A percentile compares a stretch with the other conserved stretches of the same genome.
Conservation (phyloP, 768 basidiomycete species). For the Kwoniella sp. region DNA sequence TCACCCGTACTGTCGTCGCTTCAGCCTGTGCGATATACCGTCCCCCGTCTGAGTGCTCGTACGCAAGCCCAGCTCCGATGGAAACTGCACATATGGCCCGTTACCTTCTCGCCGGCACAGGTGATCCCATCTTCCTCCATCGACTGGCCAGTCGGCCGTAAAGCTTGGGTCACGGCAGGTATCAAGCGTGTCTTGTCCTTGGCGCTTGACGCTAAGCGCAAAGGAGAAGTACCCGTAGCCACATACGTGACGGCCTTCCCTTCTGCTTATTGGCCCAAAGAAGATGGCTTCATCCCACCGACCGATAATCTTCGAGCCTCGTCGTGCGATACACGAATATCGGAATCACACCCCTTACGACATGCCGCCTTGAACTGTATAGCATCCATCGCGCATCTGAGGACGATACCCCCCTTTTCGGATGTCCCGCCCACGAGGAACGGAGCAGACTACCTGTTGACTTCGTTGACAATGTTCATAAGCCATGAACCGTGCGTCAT, state of each 20-base stretch:
- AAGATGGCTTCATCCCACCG: conserved; percentile 53
- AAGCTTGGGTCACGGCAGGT: conserved; percentile 75
- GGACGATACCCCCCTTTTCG: conserved; percentile 52
- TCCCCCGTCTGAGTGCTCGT: conserved; percentile 70
- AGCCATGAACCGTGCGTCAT: conserved; percentile 98
- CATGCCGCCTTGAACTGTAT: conserved; percentile 76
- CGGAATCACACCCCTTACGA: conserved; percentile 73
- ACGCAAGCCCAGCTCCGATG: conserved; percentile 67
- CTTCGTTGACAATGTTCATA: conserved; percentile 77
- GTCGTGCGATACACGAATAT: conserved; percentile 71
- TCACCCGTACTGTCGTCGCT: conserved; percentile 26
- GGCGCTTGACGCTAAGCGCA: conserved; percentile 60
- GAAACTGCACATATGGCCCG: conserved; percentile 82
- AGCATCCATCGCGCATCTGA: conserved; percentile 48
- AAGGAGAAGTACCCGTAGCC: conserved; percentile 77
- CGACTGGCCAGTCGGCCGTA: conserved; percentile 68
- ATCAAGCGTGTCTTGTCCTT: conserved; percentile 63
- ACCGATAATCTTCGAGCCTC: conserved; percentile 55
- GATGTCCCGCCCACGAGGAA: conserved; percentile 59
- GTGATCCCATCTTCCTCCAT: conserved; percentile 64
- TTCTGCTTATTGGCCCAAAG: conserved; percentile 32
- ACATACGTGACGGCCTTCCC: conserved; percentile 65
- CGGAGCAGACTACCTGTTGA: conserved; percentile 84
- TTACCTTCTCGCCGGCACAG: conserved; percentile 37
- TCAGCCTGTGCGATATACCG: conserved; percentile 45